Evolutionary conservation across 257 asterid species (phyloP).

Genomic region (Solanum appendiculatum): DNA sequence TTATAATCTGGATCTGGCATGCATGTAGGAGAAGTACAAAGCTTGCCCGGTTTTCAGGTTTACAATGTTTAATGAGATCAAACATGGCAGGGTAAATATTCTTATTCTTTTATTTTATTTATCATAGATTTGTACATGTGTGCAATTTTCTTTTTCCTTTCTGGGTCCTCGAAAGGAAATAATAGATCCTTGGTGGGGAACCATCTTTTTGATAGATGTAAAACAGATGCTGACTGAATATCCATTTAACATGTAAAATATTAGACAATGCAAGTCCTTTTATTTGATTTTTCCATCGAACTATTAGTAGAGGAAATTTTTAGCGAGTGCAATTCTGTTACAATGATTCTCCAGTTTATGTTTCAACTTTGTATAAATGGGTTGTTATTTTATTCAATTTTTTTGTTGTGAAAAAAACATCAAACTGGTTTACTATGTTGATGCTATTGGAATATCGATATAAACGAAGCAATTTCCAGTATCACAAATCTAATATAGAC

Average conservation of each 20-base stretch:
- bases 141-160: not conserved
- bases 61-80: not conserved
- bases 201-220: not conserved
- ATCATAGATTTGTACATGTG: not conserved
- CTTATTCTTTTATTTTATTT: not conserved
- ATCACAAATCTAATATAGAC: not conserved
- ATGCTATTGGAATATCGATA: not conserved
- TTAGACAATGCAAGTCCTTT: not conserved
- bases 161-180: not conserved
- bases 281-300: not conserved
- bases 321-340: not conserved
- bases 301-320: not conserved
- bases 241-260: not conserved
- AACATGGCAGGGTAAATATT: not conserved
- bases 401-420: not conserved
- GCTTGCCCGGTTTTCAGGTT: not conserved
- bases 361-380: not conserved
- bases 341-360: not conserved
- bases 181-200: not conserved
- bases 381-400: not conserved
- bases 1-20: not conserved
- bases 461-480: not conserved
- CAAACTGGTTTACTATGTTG: not conserved
- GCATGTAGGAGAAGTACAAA: not conserved
- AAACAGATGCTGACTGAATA: not conserved